Conservation (phyloP, 768 basidiomycete genomes). For the Hericium erinaceus region DNA sequence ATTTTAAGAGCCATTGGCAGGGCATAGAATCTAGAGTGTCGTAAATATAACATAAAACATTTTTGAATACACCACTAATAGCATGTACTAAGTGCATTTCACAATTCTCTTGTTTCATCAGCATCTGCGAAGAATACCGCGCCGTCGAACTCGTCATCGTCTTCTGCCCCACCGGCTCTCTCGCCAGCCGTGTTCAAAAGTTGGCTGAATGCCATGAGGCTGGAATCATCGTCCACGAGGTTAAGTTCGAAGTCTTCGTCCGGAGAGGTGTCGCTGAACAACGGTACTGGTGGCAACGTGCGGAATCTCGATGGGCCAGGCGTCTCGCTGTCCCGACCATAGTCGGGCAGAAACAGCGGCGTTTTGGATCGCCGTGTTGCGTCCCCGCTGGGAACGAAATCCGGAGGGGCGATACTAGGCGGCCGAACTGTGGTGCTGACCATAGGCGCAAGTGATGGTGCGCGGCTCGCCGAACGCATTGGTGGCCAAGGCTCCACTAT, state of each 20-base stretch:
- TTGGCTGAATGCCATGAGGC: conserved; percentile 73
- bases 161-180: conserved; percentile 50
- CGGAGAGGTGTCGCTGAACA: conserved; percentile 26
- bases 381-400: conserved; percentile 18
- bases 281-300: conserved; percentile 31
- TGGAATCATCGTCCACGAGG: conserved; percentile 32
- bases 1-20: conserved; percentile 76
- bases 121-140: conserved; percentile 74
- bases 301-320: conserved; percentile 25
- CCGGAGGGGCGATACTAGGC: conserved; percentile 26
- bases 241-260: conserved; percentile 22
- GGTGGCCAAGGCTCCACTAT: conserved; percentile 78
- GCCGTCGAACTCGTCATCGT: conserved; percentile 71
- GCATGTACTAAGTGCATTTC: conserved; percentile 2
- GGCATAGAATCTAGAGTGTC: conserved; percentile 29
- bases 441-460: conserved; percentile 23
- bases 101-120: conserved; percentile 62
- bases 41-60: conserved; percentile 3
- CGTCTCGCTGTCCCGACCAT: conserved; percentile 32
- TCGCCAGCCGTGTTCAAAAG: conserved; percentile 50
- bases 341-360: conserved; percentile 71
- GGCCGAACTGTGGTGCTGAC: conserved; percentile 21
- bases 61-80: conserved; percentile 5
- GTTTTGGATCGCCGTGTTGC: conserved; percentile 35
- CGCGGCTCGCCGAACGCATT: conserved; percentile 28